Percentiles rank a stretch among this genome's conserved stretches.
These are phyloP conservation scores for Ustilaginoidea virens DNA, from an alignment of 2,329 filamentous ascomycete genomes.

Conservation along the genomic window DNA sequence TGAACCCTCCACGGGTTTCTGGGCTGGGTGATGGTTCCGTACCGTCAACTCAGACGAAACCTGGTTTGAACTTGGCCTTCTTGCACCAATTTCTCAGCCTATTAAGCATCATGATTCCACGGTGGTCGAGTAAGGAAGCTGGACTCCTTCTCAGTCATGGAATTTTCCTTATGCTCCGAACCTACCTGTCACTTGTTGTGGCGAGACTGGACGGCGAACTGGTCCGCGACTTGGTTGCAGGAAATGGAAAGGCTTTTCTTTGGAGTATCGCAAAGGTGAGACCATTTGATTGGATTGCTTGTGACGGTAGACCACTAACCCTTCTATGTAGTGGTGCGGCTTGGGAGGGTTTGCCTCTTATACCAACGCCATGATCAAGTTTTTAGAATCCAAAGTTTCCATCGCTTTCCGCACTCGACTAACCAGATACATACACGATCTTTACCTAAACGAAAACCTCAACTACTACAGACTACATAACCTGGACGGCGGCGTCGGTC, in stretches of 20 bases:
- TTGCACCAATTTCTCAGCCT: constrained; percentile 92
- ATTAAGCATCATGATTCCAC: constrained; percentile 92
- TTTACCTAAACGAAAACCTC: constrained; percentile 87
- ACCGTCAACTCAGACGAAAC: constrained; percentile 80
- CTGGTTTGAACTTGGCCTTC: constrained; percentile 88
- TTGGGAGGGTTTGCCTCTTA: constrained; percentile 89
- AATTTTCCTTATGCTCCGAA: constrained; percentile 77
- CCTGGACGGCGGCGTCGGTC: constrained; percentile 80
- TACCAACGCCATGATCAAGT: constrained; percentile 98
- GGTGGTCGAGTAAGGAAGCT: constrained; percentile 92
- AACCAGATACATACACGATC: constrained; percentile 90
- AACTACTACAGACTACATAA: constrained; percentile 96
- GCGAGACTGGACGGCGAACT: constrained; percentile 91
- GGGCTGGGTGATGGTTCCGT: constrained; percentile 61
- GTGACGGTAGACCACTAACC: constrained; percentile 1
- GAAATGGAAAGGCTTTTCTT: constrained; percentile 75
- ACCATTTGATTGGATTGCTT: neutral
- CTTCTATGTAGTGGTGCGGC: constrained; percentile 56
- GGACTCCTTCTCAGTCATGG: constrained; percentile 79
- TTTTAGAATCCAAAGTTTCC: constrained; percentile 90
- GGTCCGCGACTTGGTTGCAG: constrained; percentile 88
- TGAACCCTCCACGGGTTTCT: constrained; percentile 76
- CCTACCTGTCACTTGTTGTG: constrained; percentile 86
- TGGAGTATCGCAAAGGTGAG: constrained; percentile 70
- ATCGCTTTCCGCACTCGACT: constrained; percentile 93